Evolutionary conservation across 139 green algal genomes (phyloP).

Genomic region (Coccomyxa sp.): DNA sequence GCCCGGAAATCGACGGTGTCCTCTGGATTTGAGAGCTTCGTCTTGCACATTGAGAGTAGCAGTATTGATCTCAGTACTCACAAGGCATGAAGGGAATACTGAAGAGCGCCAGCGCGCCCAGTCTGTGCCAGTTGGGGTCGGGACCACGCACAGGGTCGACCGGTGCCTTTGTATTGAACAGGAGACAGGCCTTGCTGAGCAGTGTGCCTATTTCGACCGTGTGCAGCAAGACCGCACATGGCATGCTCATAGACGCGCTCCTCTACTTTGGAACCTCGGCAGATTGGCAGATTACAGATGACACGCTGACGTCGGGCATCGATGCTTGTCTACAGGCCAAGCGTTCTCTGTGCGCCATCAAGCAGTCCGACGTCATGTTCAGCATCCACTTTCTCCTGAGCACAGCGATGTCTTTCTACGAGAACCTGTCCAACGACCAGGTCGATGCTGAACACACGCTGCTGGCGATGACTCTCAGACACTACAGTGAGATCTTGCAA

Average conservation of each 20-base stretch:
- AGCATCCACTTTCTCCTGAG: neutral
- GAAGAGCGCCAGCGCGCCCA: neutral
- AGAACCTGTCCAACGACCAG: neutral
- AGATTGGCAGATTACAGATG: neutral
- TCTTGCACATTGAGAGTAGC: neutral
- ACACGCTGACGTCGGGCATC: neutral
- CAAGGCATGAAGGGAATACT: neutral
- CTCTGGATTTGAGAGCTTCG: neutral
- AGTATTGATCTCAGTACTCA: neutral
- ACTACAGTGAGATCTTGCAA: slow-evolving; percentile 1
- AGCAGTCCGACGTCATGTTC: neutral
- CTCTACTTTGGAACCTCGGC: neutral
- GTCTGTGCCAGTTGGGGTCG: neutral
- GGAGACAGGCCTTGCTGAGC: neutral
- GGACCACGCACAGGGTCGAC: neutral
- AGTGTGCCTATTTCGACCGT: neutral
- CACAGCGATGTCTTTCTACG: neutral
- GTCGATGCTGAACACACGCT: neutral
- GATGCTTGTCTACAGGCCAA: neutral
- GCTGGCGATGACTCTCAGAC: neutral
- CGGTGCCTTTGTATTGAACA: neutral
- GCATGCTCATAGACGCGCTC: neutral
- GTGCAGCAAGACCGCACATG: neutral
- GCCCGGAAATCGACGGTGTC: neutral
- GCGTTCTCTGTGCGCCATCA: neutral